Base-by-base conservation (phyloP, 208 protist species). In the Angomonas ambiguus region DNA sequence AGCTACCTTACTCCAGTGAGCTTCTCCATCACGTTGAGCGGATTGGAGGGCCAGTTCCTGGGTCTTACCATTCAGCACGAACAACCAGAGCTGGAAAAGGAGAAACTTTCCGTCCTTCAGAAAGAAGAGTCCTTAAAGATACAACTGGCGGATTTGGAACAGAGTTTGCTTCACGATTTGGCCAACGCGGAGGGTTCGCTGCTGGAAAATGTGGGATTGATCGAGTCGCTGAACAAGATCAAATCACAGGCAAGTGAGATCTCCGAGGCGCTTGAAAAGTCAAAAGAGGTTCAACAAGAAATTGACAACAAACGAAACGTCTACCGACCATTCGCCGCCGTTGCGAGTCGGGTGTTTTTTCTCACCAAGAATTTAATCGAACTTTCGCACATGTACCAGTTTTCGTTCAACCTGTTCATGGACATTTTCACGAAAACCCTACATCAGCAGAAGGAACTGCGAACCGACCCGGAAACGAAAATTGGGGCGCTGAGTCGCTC, bases 341-440 rank as follows among this genome's bases (percentile, higher is more conserved):
- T 78, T 5, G 97, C 93, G 2, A 92, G 91, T 53, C 67, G 70
- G 24, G 69, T 98, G 30, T 99, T 94, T 66, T 99, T 99, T 72
- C 63, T 98, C 22, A 93, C 98, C 10, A 83, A 89, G 61, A 87
- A 79, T 34, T 80, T 99, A 41, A 71, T 77, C 53, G 71, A 81
- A 35, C 69, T 99, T 1, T 98, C 97, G 57, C 85, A 97, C 70
- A 99, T 99, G 97, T 99, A 99, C 71, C 92, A 97, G 71, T 99
- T 98, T 77, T 95, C 92, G 35, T 91, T 98, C 16, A 63, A 83
- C 33, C 73, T 89, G 11, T 98, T 98, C 75, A 82, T 99, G 67
- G 62, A 71, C 31, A 74, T 97, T 24, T 96, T 94, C 74, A 68
- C 71, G 41, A 73, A 79, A 8, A 86, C 85, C n/a, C 76, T 94